These are phyloP conservation scores for Gelatoporia subvermispora DNA, from an alignment of 768 basidiomycete species.

Conservation along the genomic window DNA sequence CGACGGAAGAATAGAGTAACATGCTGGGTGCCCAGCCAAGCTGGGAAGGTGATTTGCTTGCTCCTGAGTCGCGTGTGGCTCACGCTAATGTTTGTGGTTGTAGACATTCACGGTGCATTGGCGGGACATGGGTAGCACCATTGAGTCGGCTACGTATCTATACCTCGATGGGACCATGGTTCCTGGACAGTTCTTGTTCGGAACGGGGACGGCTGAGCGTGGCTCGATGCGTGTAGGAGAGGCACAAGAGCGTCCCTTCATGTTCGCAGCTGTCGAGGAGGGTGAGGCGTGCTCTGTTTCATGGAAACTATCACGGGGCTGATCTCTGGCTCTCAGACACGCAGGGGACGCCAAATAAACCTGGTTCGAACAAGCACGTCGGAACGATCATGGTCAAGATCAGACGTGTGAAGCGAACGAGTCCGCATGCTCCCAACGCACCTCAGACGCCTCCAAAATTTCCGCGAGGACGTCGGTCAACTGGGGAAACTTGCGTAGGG, in stretches of 20 bases:
- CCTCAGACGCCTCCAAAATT: conserved; percentile 31
- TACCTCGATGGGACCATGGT: conserved; percentile 59
- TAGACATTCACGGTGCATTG: conserved; percentile 61
- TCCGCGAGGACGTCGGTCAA: conserved; percentile 28
- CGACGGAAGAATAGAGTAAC: conserved; percentile 39
- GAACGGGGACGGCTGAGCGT: conserved; percentile 50
- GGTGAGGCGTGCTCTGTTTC: conserved; percentile 27
- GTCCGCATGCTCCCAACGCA: conserved; percentile 37
- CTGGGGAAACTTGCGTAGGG: conserved; percentile 45
- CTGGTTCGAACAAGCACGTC: conserved; percentile 30
- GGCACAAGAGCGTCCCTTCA: conserved; percentile 53
- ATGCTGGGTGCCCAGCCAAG: conserved; percentile 66
- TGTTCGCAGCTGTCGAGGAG: conserved; percentile 42
- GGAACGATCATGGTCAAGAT: conserved; percentile 56
- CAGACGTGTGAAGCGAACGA: conserved; percentile 25
- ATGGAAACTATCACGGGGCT: conserved; percentile 2
- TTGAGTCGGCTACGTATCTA: conserved; percentile 57
- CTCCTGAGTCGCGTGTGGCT: too few species aligned
- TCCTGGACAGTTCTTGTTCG: conserved; percentile 59
- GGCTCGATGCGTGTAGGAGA: conserved; percentile 47
- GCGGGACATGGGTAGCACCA: conserved; percentile 51
- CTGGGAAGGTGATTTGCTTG: conserved; percentile 41
- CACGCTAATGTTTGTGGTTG: not conserved
- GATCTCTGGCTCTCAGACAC: not conserved
- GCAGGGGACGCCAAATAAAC: not conserved